These are phyloP conservation scores for Alternaria solani DNA, from an alignment of 2,329 filamentous ascomycete species.

Conservation along the genomic window DNA sequence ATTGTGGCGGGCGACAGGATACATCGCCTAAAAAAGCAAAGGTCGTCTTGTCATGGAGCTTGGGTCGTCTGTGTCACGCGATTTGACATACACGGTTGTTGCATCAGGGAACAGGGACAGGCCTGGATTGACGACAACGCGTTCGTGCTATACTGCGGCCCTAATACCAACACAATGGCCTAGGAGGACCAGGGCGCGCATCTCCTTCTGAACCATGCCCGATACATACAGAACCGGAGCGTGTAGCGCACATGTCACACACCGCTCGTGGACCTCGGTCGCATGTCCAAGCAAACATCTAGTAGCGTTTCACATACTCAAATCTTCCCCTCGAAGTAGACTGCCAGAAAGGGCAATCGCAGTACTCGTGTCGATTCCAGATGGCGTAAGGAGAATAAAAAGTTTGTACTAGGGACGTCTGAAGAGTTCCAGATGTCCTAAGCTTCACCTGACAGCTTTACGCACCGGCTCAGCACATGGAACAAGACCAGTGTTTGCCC, in stretches of 20 bases:
- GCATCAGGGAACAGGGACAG: not conserved
- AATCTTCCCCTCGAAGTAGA: not conserved
- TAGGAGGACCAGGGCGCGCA: not conserved
- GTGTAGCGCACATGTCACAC: not conserved
- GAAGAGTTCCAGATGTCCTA: slow-evolving; percentile 1
- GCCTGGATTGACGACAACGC: not conserved
- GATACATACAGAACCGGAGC: not conserved
- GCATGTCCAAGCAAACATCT: not conserved
- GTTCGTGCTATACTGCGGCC: not conserved
- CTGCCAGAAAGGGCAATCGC: not conserved
- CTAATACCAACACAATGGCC: not conserved
- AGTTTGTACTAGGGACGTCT: not conserved
- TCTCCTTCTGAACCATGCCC: not conserved
- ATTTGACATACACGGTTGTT: not conserved
- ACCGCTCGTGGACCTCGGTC: not conserved
- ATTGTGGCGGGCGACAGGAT: not conserved
- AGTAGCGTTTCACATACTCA: not conserved
- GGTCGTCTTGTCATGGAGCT: not conserved
- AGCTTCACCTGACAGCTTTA: not conserved
- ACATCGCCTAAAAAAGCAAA: not conserved
- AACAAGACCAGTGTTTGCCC: not conserved
- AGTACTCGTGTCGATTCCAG: not conserved
- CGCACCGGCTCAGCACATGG: not conserved
- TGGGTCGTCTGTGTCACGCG: not conserved
- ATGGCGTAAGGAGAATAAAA: slow-evolving; percentile 4